Evolutionary conservation across 495 filamentous ascomycete species (phyloP).

Genomic region (Trichoderma asperelloides): DNA sequence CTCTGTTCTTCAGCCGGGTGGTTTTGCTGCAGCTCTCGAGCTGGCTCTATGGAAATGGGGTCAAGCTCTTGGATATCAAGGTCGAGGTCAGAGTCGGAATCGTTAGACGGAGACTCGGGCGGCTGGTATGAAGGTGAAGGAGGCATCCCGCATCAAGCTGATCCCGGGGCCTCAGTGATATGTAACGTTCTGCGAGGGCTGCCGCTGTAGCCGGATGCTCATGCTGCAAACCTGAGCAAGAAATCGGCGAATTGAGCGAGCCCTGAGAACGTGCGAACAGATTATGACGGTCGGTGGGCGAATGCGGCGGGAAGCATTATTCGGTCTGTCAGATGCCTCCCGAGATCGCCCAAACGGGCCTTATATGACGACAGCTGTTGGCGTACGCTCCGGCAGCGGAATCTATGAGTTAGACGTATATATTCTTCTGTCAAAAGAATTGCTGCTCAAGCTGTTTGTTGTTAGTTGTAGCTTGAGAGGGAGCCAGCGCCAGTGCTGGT

Average conservation of each 20-base stretch:
- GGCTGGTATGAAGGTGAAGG: conserved; percentile 39
- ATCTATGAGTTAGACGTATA: not conserved
- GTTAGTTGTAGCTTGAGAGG: not conserved
- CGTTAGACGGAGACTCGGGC: conserved; percentile 43
- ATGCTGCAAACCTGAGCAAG: not conserved
- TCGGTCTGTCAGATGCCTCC: not conserved
- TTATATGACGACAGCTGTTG: not conserved
- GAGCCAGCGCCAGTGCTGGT: not conserved
- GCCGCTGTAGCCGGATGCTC: not conserved
- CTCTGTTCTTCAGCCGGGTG: conserved; percentile 26
- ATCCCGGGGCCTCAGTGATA: not conserved
- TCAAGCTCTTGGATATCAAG: conserved; percentile 67
- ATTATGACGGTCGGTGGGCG: not conserved
- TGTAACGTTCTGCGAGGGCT: not conserved
- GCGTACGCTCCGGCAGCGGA: not conserved
- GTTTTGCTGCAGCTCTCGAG: conserved; percentile 18
- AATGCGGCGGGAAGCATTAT: conserved; percentile 1
- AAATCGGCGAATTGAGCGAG: not conserved
- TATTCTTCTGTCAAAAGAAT: not conserved
- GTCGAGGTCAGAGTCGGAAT: conserved; percentile 60
- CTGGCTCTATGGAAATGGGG: conserved; percentile 34
- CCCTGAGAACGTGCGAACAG: not conserved
- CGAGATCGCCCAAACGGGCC: not conserved
- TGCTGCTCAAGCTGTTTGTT: not conserved
- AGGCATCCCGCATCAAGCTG: conserved; percentile 37